phyloP scores from a whole-genome alignment of 371 early-diverging fungal genomes.

The Blakeslea trispora region DNA sequence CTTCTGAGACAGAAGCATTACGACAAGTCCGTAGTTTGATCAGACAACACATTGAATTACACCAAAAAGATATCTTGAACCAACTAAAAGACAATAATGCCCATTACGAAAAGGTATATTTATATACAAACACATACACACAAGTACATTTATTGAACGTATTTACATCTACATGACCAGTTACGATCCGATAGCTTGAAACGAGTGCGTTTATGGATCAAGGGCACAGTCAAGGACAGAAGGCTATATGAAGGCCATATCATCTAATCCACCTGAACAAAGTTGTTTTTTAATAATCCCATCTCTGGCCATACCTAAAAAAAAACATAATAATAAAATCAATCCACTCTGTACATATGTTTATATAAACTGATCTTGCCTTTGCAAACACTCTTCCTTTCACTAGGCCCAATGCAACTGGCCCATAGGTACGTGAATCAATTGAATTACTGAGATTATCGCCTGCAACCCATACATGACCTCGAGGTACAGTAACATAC shows the following conservation, averaged over 20 bases:
- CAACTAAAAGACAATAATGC: neutral
- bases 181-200: conserved; percentile 13
- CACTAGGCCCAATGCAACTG: conserved; percentile 80
- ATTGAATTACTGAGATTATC: conserved; percentile 82
- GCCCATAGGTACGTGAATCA: conserved; percentile 84
- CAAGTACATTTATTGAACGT: neutral
- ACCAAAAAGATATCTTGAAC: conserved; percentile 10
- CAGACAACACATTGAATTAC: conserved; percentile 18
- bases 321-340: conserved; percentile 1
- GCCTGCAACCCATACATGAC: conserved; percentile 75
- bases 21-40: conserved; percentile 5
- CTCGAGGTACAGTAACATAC: conserved; percentile 63
- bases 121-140: neutral
- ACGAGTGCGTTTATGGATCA: conserved; percentile 24
- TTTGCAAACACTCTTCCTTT: conserved; percentile 74
- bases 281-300: conserved; percentile 25
- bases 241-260: conserved; percentile 15
- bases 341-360: no score
- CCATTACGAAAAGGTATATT: conserved; percentile 18
- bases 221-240: conserved; percentile 21
- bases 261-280: conserved; percentile 23
- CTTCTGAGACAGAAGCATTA: neutral
- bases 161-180: neutral
- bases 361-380: conserved; percentile 29
- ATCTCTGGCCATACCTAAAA: conserved; percentile 42